Percentiles rank a stretch among this genome's conserved stretches.
phyloP scores from a whole-genome alignment of 306 rosid genomes.

The Vicia faba region DNA sequence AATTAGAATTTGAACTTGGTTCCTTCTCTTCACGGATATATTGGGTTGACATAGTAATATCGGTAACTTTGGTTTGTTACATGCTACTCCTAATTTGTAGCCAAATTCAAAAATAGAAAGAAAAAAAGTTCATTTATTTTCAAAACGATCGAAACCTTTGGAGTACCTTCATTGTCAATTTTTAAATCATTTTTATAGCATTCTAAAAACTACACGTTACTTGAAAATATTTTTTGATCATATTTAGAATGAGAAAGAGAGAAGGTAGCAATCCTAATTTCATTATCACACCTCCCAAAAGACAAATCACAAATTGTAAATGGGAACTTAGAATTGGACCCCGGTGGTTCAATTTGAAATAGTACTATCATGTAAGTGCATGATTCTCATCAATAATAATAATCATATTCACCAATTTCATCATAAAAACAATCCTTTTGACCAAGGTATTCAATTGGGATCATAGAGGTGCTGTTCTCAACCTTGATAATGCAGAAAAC shows the following conservation, averaged over 20 bases:
- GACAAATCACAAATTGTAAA: slow-evolving; percentile 27
- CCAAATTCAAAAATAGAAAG: not conserved
- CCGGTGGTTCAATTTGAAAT: not conserved
- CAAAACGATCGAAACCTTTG: slow-evolving; percentile 43
- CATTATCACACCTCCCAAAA: slow-evolving; percentile 28
- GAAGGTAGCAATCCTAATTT: slow-evolving; percentile 22
- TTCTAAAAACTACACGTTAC: slow-evolving; percentile 40
- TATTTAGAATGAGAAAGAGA: slow-evolving; percentile 26
- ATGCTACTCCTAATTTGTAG: not conserved
- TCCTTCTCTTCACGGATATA: slow-evolving; percentile 13
- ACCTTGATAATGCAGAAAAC: no score
- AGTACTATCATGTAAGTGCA: not conserved
- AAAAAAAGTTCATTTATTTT: not conserved
- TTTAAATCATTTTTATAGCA: slow-evolving; percentile 34
- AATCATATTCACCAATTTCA: no score
- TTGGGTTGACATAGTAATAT: slow-evolving; percentile 29
- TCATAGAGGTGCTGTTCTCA: not conserved
- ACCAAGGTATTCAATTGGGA: not conserved
- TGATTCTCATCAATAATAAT: no score
- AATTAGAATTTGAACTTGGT: not conserved
- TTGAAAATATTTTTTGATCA: slow-evolving; percentile 32
- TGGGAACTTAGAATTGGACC: slow-evolving; percentile 24
- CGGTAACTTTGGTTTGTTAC: no score
- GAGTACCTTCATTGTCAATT: slow-evolving; percentile 8
- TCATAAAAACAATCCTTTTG: no score